Conservation (phyloP, 139 green algal genomes). For the Picocystis salinarum region DNA sequence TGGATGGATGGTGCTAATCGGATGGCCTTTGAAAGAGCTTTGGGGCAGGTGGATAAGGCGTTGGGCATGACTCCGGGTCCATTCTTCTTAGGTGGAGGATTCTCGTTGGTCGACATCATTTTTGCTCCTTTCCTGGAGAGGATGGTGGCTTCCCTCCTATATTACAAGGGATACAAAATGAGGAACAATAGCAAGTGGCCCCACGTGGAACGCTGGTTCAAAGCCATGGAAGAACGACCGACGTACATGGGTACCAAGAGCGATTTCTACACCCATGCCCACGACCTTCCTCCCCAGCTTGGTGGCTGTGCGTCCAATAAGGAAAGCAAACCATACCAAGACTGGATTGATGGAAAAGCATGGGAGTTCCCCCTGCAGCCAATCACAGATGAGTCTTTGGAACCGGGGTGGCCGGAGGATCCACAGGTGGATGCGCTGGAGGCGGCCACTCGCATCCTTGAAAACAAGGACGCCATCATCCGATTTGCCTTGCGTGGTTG, state of each 20-base stretch:
- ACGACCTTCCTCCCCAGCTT: constrained; percentile 90
- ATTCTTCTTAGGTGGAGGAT: constrained; percentile 66
- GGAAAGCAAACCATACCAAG: constrained; percentile 1
- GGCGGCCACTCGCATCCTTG: constrained; percentile 8
- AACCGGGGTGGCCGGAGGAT: too few relatives aligned
- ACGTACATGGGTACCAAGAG: constrained; percentile 58
- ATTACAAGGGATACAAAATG: constrained; percentile 80
- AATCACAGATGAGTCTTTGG: too few relatives aligned
- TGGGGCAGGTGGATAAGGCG: constrained; percentile 39
- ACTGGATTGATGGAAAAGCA: not conserved
- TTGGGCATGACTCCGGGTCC: constrained; percentile 31
- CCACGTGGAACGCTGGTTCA: constrained; percentile 47
- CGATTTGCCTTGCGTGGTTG: constrained; percentile 57
- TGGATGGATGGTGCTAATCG: constrained; percentile 19
- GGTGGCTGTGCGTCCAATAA: constrained; percentile 19
- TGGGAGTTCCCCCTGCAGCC: too few relatives aligned
- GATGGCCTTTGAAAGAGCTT: constrained; percentile 25
- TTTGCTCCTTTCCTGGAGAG: constrained; percentile 88
- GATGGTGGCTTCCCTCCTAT: constrained; percentile 43
- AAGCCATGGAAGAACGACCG: constrained; percentile 68
- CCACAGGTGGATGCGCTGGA: constrained; percentile 20
- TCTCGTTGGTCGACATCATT: constrained; percentile 31
- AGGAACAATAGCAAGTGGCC: constrained; percentile 16
- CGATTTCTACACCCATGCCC: constrained; percentile 79
- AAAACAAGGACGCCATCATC: constrained; percentile 49